A percentile compares a stretch with the other conserved stretches of the same genome.
Evolutionary conservation across 2,329 filamentous ascomycete genomes (phyloP).

Genomic region (Paecilomyces niveus): DNA sequence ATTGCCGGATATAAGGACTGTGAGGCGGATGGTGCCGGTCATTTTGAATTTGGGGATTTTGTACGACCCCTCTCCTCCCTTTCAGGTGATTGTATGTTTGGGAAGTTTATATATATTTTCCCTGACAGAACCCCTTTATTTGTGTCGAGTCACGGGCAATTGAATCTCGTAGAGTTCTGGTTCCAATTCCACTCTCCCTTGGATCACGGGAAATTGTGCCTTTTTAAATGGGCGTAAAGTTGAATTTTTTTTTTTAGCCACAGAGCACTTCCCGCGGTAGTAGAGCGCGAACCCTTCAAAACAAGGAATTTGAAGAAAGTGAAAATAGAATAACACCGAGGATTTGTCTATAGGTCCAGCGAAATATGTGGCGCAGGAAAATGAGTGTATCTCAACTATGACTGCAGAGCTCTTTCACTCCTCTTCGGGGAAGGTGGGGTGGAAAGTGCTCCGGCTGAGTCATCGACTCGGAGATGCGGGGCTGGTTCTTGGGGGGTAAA

Average conservation of each 20-base stretch:
- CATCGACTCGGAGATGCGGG: background rate
- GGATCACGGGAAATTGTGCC: background rate
- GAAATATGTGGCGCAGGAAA: background rate
- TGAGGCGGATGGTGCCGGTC: slow-evolving; percentile 42
- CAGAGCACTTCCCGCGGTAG: background rate
- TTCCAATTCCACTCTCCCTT: background rate
- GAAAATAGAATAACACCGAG: background rate
- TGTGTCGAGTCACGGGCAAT: background rate
- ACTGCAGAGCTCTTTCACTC: background rate
- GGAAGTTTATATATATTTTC: background rate
- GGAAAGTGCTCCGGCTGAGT: background rate
- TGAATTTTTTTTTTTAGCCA: background rate
- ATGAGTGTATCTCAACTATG: background rate
- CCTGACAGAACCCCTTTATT: background rate
- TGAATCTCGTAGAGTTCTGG: background rate
- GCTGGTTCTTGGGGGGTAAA: background rate
- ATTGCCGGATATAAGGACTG: slow-evolving; percentile 65
- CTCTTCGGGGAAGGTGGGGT: background rate
- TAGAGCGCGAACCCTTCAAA: background rate
- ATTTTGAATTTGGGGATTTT: background rate
- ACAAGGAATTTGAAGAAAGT: background rate
- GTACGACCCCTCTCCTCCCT: background rate
- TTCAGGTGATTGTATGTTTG: background rate
- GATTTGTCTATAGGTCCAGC: background rate
- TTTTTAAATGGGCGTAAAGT: background rate